Base-by-base conservation (phyloP, 208 protist species). In the Histomonas meleagridis region DNA sequence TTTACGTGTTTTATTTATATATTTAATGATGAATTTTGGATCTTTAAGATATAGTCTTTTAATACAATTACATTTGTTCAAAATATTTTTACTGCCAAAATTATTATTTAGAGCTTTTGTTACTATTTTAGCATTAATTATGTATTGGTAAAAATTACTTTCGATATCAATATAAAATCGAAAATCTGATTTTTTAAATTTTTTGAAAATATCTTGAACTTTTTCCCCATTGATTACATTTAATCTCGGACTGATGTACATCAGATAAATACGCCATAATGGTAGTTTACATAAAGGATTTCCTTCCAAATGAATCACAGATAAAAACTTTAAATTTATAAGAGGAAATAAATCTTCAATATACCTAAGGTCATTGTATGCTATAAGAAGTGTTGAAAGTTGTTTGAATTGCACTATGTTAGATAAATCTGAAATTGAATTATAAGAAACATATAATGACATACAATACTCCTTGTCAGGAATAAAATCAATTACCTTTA, bases 281-380 rank as follows among this genome's bases (percentile, higher is more conserved):
- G 65, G 65, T 23, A 32, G 32, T 1, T 72, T 32, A 1, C 10
- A 43, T 38, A 86, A 1, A 16, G 76, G 76, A 55, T 86, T 86
- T 86, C 76, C 76, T 86, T 86, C 46, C 40, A 86, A 26, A 57
- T 46, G 43, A 21, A 86, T 43, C 7, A 46, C 46, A 38, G 21
- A 57, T 38, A 86, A 57, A 26, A 38, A 57, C 0, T 9, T 7
- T 7, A 86, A 55, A 57, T 86, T 14, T 55, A 46, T 5, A 14
- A 86, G 46, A 57, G 76, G 76, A 32, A 57, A 38, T 49, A 86
- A 86, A 86, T 86, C 76, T 86, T 86, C 76, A 26, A 86, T 14
- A 86, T 86, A 86, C 18, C 18, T 14, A 38, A 86, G 51, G 5
- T 51, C 26, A 38, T 86, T 86, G 46, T 55, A 51, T 49, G 51